A percentile compares a stretch with the other conserved stretches of the same genome.
Evolutionary conservation across 805 yeast species (phyloP).

Genomic region (Debaryomyces maramus): DNA sequence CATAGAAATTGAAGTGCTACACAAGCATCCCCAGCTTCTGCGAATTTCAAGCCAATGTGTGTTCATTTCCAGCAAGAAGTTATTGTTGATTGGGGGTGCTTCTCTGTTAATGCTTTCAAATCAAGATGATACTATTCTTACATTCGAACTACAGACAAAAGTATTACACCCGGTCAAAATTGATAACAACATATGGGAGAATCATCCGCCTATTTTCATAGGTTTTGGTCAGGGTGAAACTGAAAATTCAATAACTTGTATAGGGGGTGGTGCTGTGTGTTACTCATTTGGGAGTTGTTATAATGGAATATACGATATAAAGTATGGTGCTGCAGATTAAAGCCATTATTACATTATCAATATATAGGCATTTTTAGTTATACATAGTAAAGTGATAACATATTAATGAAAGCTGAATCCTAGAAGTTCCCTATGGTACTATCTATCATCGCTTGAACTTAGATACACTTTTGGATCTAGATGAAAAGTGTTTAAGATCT

Average conservation of each 20-base stretch:
- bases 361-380: too few relatives aligned
- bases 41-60: conserved; percentile 51
- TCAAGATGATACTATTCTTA: conserved; percentile 36
- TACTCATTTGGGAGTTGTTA: conserved; percentile 67
- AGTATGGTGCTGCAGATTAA: too few relatives aligned
- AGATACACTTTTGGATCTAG: too few relatives aligned
- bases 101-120: conserved; percentile 36
- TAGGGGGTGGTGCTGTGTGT: conserved; percentile 81
- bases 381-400: too few relatives aligned
- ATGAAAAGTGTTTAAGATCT: too few relatives aligned
- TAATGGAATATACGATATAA: conserved; percentile 21
- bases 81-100: conserved; percentile 61
- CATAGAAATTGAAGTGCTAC: conserved; percentile 17
- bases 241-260: conserved; percentile 13
- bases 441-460: too few relatives aligned
- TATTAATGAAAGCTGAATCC: too few relatives aligned
- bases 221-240: conserved; percentile 49
- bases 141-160: conserved; percentile 22
- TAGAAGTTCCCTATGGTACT: too few relatives aligned
- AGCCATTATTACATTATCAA: too few relatives aligned
- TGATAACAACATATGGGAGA: conserved; percentile 36
- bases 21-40: conserved; percentile 31
- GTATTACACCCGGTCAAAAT: conserved; percentile 26
- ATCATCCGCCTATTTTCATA: conserved; percentile 48
- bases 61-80: conserved; percentile 25